phyloP scores from a whole-genome alignment of 139 green algal genomes.

The Chlorella sp. region DNA sequence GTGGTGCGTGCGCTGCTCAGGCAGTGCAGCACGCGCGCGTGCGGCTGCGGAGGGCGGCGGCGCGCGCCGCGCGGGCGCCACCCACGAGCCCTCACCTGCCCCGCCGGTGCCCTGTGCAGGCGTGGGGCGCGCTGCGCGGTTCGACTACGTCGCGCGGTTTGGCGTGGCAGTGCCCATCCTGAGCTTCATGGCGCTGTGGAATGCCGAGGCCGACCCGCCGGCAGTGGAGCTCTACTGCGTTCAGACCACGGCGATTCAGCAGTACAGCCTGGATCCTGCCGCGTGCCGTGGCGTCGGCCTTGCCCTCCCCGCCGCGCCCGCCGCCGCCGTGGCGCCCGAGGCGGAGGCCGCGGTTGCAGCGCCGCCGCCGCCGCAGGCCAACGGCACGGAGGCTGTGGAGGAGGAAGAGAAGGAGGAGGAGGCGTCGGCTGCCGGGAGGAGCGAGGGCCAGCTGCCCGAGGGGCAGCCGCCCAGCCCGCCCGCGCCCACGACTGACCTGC shows the following conservation, averaged over 20 bases:
- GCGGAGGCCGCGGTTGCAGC: not conserved
- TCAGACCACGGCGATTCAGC: conserved; percentile 85
- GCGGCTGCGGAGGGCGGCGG: not conserved
- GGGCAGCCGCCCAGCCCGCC: too few relatives aligned
- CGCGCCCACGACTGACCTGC: too few relatives aligned
- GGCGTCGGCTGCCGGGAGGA: too few relatives aligned
- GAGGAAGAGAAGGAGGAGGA: too few relatives aligned
- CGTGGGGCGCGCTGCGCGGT: conserved; percentile 4
- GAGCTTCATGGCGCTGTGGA: conserved; percentile 56
- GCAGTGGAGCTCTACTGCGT: conserved; percentile 59
- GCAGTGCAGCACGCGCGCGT: not conserved
- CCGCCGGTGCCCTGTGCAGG: conserved; percentile 1
- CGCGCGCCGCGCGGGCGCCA: not conserved
- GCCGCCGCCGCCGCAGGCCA: not conserved
- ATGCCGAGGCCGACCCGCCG: conserved; percentile 18
- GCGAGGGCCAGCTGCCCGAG: too few relatives aligned
- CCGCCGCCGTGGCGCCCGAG: not conserved
- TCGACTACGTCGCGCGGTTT: conserved; percentile 75
- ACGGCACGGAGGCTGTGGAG: not conserved
- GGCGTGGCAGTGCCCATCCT: conserved; percentile 77
- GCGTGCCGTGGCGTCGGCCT: conserved; percentile 48
- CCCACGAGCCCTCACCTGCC: not conserved
- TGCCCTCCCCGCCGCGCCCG: not conserved
- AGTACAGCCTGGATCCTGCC: conserved; percentile 74
- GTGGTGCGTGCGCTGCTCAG: too few relatives aligned